Conservation (phyloP, 257 asterid species). For the Capsicum rhomboideum region DNA sequence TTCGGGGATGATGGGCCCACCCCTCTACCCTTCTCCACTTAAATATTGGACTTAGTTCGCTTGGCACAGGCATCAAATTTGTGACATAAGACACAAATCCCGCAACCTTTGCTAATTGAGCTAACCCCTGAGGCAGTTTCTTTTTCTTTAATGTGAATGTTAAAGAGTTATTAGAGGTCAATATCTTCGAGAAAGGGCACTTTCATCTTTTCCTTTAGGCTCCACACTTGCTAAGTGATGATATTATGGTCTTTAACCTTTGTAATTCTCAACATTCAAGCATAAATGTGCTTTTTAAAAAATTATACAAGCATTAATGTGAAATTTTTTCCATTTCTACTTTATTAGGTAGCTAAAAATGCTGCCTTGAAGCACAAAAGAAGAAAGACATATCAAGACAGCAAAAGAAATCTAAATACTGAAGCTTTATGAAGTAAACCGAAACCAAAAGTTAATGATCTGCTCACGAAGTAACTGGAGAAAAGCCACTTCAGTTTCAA, state of each 20-base stretch:
- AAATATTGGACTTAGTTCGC: not conserved
- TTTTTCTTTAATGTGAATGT: not conserved
- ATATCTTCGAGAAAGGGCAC: not conserved
- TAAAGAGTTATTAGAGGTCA: not conserved
- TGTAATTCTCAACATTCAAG: not conserved
- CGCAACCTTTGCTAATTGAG: not conserved
- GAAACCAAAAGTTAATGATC: not conserved
- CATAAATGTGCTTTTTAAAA: not conserved
- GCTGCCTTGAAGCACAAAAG: not conserved
- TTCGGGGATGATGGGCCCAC: not conserved
- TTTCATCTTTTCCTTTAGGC: not conserved
- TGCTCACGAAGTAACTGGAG: not conserved
- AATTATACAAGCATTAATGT: not conserved
- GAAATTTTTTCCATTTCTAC: not conserved
- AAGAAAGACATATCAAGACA: not conserved
- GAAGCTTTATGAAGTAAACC: not conserved
- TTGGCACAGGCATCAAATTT: not conserved
- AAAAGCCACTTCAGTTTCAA: not conserved
- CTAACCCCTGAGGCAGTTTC: not conserved
- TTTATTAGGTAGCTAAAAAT: not conserved
- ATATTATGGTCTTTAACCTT: not conserved
- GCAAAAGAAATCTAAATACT: not conserved
- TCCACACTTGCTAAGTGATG: not conserved
- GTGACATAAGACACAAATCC: not conserved
- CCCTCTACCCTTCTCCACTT: not conserved